Evolutionary conservation across 2,329 filamentous ascomycete species (phyloP).

Genomic region (Fusarium praegraminearum): DNA sequence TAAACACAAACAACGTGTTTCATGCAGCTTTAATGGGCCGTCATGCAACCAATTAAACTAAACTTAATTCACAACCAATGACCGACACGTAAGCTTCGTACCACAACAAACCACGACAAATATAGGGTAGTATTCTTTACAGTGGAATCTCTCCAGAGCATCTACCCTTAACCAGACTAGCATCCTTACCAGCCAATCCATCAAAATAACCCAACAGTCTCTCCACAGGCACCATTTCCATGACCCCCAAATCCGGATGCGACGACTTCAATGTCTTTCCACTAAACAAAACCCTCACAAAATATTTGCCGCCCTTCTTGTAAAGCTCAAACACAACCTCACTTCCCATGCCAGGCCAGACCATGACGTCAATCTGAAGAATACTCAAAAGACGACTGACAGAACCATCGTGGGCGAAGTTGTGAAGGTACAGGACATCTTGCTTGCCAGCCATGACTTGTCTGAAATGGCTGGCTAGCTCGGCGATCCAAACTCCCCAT

Average conservation of each 20-base stretch:
- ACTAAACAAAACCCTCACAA: slow-evolving; percentile 77
- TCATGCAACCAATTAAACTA: neutral
- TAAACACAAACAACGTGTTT: neutral
- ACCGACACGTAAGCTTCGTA: neutral
- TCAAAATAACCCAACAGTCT: slow-evolving; percentile 77
- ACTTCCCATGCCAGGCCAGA: slow-evolving; percentile 85
- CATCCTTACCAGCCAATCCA: slow-evolving; percentile 70
- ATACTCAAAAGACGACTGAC: slow-evolving; percentile 74
- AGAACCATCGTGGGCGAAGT: slow-evolving; percentile 84
- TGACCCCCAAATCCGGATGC: slow-evolving; percentile 72
- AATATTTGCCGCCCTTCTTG: slow-evolving; percentile 58
- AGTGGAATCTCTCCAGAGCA: slow-evolving; percentile 38
- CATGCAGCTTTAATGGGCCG: neutral
- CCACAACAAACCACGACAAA: neutral
- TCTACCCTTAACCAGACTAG: slow-evolving; percentile 56
- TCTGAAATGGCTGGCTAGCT: slow-evolving; percentile 75
- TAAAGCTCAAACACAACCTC: slow-evolving; percentile 83
- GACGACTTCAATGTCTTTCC: slow-evolving; percentile 75
- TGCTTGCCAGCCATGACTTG: slow-evolving; percentile 58
- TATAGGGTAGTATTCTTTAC: neutral
- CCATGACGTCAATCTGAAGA: slow-evolving; percentile 76
- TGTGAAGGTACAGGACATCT: slow-evolving; percentile 72
- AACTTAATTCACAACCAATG: neutral
- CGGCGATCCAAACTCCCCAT: slow-evolving; percentile 80
- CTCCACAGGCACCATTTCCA: slow-evolving; percentile 78